Conservation (phyloP, 495 filamentous ascomycete species). For the Astrothelium subdiscretum region DNA sequence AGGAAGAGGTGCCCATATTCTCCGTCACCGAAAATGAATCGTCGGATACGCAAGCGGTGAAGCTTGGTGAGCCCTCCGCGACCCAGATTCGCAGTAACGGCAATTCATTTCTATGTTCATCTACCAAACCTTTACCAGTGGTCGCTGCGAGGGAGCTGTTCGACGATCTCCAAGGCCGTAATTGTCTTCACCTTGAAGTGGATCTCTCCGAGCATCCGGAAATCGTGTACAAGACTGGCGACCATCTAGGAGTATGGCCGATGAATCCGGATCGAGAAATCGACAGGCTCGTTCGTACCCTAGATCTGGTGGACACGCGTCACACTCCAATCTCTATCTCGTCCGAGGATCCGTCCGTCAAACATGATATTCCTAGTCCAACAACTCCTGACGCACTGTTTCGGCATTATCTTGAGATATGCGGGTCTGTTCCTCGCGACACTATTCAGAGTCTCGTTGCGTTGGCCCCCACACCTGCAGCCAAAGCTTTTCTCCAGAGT, state of each 20-base stretch:
- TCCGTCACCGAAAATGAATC: slow-evolving; percentile 26
- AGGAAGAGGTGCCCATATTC: slow-evolving; percentile 33
- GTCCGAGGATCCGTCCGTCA: slow-evolving; percentile 25
- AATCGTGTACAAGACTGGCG: slow-evolving; percentile 27
- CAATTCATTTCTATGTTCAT: no score
- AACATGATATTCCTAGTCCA: slow-evolving; percentile 33
- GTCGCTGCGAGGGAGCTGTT: background rate
- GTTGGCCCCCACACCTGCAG: slow-evolving; percentile 33
- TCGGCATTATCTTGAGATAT: slow-evolving; percentile 41
- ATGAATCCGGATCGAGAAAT: slow-evolving; percentile 10
- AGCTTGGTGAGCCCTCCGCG: background rate
- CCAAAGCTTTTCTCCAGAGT: slow-evolving; percentile 25
- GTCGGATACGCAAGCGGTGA: no score
- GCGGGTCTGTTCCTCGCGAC: slow-evolving; percentile 36
- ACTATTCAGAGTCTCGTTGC: slow-evolving; percentile 30
- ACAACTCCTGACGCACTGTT: slow-evolving; percentile 33
- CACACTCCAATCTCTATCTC: slow-evolving; percentile 23
- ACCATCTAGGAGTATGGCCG: slow-evolving; percentile 22
- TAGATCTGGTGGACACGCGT: background rate
- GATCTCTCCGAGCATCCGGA: slow-evolving; percentile 27
- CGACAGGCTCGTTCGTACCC: slow-evolving; percentile 2
- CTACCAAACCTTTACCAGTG: no score
- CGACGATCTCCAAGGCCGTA: background rate
- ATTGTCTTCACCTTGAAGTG: slow-evolving; percentile 40
- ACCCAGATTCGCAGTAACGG: background rate